A percentile compares a stretch with the other conserved stretches of the same genome.
Conservation (phyloP, 225 moss, liverwort and hornwort genomes). For the Marchantia paleacea region DNA sequence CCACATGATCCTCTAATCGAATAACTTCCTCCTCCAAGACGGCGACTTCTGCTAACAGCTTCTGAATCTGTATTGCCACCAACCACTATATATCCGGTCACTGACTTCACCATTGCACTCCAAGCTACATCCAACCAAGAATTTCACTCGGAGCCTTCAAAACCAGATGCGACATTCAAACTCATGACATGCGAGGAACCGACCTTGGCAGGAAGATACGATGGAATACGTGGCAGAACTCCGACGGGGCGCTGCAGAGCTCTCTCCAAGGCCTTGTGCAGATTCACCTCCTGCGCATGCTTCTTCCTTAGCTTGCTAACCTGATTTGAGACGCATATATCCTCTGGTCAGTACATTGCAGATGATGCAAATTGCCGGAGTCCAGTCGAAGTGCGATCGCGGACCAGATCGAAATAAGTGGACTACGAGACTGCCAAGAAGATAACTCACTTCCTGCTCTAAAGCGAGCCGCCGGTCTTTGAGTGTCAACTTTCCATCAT, state of each 20-base stretch:
- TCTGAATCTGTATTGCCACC: slow-evolving; percentile 35
- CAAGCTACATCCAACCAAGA: not conserved
- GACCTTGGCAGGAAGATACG: slow-evolving; percentile 49
- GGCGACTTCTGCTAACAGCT: slow-evolving; percentile 48
- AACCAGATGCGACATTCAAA: not conserved
- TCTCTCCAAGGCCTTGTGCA: slow-evolving; percentile 42
- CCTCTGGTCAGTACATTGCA: not conserved
- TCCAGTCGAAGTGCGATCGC: not conserved
- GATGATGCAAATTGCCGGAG: not conserved
- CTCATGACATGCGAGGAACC: slow-evolving; percentile 7
- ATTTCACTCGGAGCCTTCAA: not conserved
- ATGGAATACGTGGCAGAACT: slow-evolving; percentile 45
- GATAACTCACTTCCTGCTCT: slow-evolving; percentile 38
- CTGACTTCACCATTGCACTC: slow-evolving; percentile 1
- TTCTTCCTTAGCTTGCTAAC: slow-evolving; percentile 44
- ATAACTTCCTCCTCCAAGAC: slow-evolving; percentile 50
- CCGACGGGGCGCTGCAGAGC: slow-evolving; percentile 44
- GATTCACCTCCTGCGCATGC: slow-evolving; percentile 46
- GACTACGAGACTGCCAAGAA: not conserved
- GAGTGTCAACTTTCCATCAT: slow-evolving; percentile 34
- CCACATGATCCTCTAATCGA: slow-evolving; percentile 41
- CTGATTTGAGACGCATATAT: slow-evolving; percentile 9
- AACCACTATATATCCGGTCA: slow-evolving; percentile 21
- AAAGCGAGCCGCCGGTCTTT: slow-evolving; percentile 46
- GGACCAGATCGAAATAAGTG: not conserved